Evolutionary conservation across 2,329 filamentous ascomycete species (phyloP), one percentile per base, ranked within the genome.

Genomic region (Colletotrichum chrysophilum): DNA sequence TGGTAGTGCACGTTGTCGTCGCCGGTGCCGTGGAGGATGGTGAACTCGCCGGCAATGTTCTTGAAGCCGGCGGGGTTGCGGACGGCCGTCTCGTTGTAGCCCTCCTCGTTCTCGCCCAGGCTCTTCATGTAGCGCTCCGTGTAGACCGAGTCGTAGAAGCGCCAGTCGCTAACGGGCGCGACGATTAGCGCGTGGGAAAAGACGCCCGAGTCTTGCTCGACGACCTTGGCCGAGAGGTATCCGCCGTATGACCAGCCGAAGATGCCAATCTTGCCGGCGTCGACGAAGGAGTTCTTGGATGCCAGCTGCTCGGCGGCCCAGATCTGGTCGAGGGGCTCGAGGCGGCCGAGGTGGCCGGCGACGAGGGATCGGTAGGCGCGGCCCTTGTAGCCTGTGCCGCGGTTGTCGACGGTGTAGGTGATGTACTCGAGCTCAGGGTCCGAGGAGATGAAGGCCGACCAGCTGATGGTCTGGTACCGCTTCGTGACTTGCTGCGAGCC

Each of bases 1-100:
- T 94, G 92, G 80, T 93, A 94, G 80, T 94, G 93, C 16, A 94
- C 93, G 67, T 94, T 94, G 78, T 94, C 93, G 77, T 94, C 93
- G 1, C 92, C 92, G 0, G 91, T 91, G 0, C 93, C 93, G 79
- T 94, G 93, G 76, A 92, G 88, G 58, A 94, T 86, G 7, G 91
- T 85, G 76, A 93, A 91, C 3, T 89, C 88, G 5, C 93, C 93
- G 0, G 85, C 85, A 10, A 93, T 87, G 68, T 89, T 89, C 84
- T 91, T 90, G 86, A 94, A 94, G 0, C 93, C 93, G 0, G 85
- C 85, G 0, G 87, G 82, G 5, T 91, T 86, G 74, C 88, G 88
- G 3, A 94, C 91, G 0, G 92, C 91, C 0, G 90, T 91, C 67
- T 86, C 85, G 73, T 89, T 88, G 84, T 94, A 94, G 34, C 92